These are phyloP conservation scores for Thozetella sp. DNA, from an alignment of 495 filamentous ascomycete species.

Conservation along the genomic window DNA sequence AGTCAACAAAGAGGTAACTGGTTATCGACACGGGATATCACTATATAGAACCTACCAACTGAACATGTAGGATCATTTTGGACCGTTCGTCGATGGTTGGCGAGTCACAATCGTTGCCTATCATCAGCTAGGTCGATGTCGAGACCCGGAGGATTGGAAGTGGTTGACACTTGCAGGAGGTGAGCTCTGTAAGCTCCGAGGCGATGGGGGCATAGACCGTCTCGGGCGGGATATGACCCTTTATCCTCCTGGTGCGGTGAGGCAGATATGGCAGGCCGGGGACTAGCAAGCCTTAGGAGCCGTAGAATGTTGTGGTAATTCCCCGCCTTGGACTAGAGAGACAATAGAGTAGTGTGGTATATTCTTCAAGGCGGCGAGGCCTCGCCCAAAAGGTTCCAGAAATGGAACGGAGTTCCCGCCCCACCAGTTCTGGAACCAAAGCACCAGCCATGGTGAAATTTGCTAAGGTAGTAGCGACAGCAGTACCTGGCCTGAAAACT, in stretches of 20 bases:
- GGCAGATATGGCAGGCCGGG: background rate
- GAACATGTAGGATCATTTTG: background rate
- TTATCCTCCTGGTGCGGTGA: background rate
- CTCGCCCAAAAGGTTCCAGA: background rate
- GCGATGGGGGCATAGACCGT: background rate
- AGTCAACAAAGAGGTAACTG: background rate
- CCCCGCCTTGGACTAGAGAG: background rate
- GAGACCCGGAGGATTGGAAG: slow-evolving; percentile 3
- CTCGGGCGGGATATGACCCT: background rate
- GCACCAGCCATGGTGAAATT: background rate
- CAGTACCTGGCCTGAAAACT: background rate
- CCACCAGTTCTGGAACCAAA: background rate
- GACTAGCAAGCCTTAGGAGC: too few species aligned
- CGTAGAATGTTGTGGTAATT: background rate
- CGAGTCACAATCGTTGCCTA: slow-evolving; percentile 3
- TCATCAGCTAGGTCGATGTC: slow-evolving; percentile 4
- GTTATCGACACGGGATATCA: background rate
- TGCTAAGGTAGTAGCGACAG: background rate
- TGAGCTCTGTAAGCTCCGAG: background rate
- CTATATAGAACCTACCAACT: background rate
- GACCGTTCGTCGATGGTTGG: background rate
- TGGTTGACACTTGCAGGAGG: background rate
- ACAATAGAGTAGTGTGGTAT: background rate
- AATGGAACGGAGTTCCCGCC: background rate
- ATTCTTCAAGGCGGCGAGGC: background rate